phyloP scores from a whole-genome alignment of 176 grass and related monocot species.

The Oryza australiensis region DNA sequence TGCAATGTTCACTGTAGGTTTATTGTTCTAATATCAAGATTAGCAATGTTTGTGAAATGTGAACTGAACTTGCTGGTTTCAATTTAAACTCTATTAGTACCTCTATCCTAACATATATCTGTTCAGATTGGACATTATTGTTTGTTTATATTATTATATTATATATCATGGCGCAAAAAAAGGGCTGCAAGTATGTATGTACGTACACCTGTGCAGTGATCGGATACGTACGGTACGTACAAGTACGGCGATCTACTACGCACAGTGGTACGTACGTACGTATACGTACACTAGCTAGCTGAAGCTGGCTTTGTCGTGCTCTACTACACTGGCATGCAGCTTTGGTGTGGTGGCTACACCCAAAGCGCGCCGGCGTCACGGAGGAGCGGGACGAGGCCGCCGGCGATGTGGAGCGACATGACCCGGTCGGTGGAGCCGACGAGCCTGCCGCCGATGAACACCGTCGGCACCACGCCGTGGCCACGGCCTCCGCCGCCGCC shows the following conservation, averaged over 20 bases:
- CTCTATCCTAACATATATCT: too few relatives aligned
- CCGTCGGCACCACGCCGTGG: constrained; percentile 37
- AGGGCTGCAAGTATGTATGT: background rate
- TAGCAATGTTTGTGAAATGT: background rate
- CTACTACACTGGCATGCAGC: background rate
- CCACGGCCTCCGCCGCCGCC: background rate
- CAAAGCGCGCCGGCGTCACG: constrained; percentile 60
- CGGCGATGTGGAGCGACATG: constrained; percentile 56
- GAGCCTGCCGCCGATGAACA: constrained; percentile 61
- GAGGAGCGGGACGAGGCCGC: constrained; percentile 52
- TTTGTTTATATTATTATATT: background rate
- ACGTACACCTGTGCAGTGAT: background rate
- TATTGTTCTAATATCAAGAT: background rate
- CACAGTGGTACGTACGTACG: background rate
- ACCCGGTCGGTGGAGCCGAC: constrained; percentile 50
- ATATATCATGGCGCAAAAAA: background rate
- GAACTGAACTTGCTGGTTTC: background rate
- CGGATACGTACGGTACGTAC: background rate
- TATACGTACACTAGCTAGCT: background rate
- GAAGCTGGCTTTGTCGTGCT: background rate
- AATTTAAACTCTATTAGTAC: background rate
- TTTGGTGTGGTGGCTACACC: constrained; percentile 25
- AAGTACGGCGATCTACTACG: background rate
- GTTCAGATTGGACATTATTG: too few relatives aligned
- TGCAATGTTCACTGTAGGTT: background rate